These are phyloP conservation scores for Cryptomeria japonica DNA, from an alignment of 75 land plant species.

Conservation along the genomic window DNA sequence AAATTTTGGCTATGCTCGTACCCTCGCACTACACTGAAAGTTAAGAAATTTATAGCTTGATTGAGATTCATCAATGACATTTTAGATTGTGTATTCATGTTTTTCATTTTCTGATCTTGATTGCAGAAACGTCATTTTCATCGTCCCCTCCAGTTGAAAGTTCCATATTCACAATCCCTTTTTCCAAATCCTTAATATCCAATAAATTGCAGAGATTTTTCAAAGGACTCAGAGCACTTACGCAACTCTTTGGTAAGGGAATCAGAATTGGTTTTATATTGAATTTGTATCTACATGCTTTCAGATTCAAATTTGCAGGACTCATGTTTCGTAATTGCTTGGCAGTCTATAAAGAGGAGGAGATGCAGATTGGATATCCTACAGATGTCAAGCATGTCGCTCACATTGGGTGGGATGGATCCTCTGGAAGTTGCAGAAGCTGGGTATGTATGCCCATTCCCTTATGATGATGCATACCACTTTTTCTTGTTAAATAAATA, in stretches of 20 bases:
- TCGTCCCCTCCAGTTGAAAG: constrained; percentile 2
- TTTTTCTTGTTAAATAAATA: background rate
- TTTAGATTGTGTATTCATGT: background rate
- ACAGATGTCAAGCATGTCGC: constrained; percentile 88
- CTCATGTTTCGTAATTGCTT: background rate
- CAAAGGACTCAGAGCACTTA: constrained; percentile 51
- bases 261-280: background rate
- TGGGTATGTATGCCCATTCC: constrained; percentile 44
- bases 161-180: background rate
- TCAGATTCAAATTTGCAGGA: background rate
- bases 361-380: constrained; percentile 73
- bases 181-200: constrained; percentile 19
- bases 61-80: background rate
- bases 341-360: constrained; percentile 43
- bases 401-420: constrained; percentile 83
- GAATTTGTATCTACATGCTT: background rate
- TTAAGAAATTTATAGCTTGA: background rate
- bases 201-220: constrained; percentile 49
- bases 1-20: background rate
- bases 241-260: constrained; percentile 48
- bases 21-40: background rate
- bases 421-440: constrained; percentile 55
- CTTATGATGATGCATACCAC: background rate
- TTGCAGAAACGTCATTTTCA: constrained; percentile 4
- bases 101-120: background rate